Evolutionary conservation across 805 yeast species (phyloP).

Genomic region (Saccharomyces kudriavzevii): DNA sequence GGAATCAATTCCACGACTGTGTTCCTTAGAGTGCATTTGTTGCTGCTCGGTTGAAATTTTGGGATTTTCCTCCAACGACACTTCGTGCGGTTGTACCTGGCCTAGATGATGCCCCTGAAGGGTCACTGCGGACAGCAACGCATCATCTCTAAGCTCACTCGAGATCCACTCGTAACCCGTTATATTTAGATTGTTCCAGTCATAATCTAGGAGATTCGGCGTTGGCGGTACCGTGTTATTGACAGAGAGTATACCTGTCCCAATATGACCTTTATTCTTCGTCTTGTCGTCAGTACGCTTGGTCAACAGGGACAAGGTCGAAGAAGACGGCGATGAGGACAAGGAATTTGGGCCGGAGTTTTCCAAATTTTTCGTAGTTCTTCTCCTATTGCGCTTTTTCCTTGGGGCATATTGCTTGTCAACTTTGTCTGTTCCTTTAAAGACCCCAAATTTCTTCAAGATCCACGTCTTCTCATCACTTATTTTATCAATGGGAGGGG

Average conservation of each 20-base stretch:
- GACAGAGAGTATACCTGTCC: not conserved
- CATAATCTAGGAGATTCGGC: not conserved
- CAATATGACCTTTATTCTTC: not conserved
- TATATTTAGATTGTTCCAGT: not conserved
- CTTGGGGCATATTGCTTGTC: conserved; percentile 17
- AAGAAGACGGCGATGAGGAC: not conserved
- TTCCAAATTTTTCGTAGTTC: not conserved
- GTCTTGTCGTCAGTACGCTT: not conserved
- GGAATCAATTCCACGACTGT: not conserved
- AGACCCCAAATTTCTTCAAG: conserved; percentile 80
- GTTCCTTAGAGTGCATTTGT: not conserved
- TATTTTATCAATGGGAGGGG: conserved; percentile 37
- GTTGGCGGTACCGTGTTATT: not conserved
- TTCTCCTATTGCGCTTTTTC: conserved; percentile 6
- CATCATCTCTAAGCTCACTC: conserved; percentile 63
- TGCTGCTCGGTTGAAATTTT: not conserved
- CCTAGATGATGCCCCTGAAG: conserved; percentile 26
- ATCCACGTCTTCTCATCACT: conserved; percentile 41
- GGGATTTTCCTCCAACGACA: not conserved
- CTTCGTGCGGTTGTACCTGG: not conserved
- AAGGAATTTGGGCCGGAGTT: not conserved
- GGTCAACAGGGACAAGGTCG: not conserved
- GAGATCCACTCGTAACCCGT: conserved; percentile 51
- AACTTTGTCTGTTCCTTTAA: conserved; percentile 30
- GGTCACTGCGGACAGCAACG: conserved; percentile 66